Conservation (phyloP, 2,329 filamentous ascomycete species). For the Penicillium vulpinum region DNA sequence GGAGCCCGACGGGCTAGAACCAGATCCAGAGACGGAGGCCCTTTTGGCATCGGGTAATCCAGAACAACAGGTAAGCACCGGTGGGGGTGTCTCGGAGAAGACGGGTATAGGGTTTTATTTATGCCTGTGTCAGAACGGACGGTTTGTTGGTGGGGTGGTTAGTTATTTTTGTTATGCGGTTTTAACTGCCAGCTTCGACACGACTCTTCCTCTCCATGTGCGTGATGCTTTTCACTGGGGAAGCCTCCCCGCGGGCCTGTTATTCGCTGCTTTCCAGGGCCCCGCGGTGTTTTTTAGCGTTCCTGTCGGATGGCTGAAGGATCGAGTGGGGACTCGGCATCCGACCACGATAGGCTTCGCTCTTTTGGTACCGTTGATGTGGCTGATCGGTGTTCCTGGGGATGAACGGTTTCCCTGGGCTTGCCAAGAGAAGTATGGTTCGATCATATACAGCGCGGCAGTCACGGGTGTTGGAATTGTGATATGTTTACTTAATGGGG, state of each 20-base stretch:
- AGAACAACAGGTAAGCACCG: neutral
- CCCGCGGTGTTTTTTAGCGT: conserved; percentile 61
- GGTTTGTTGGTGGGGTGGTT: conserved; percentile 46
- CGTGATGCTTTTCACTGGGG: conserved; percentile 55
- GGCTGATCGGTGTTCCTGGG: conserved; percentile 31
- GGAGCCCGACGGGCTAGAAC: neutral
- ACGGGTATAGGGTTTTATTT: conserved; percentile 30
- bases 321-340: conserved; percentile 26
- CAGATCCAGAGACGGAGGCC: neutral
- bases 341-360: conserved; percentile 28
- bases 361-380: conserved; percentile 25
- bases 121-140: conserved; percentile 44
- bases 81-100: neutral
- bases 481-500: conserved; percentile 29
- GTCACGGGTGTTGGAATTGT: conserved; percentile 24
- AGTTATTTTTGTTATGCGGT: conserved; percentile 50
- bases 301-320: conserved; percentile 52
- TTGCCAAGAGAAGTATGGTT: conserved; percentile 16
- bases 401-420: conserved; percentile 30
- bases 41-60: neutral
- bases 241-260: conserved; percentile 55
- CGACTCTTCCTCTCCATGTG: conserved; percentile 58
- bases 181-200: conserved; percentile 57
- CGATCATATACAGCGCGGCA: conserved; percentile 24
- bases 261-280: conserved; percentile 60